Evolutionary conservation across 495 filamentous ascomycete species (phyloP).

Genomic region (Penicillium antarcticum): DNA sequence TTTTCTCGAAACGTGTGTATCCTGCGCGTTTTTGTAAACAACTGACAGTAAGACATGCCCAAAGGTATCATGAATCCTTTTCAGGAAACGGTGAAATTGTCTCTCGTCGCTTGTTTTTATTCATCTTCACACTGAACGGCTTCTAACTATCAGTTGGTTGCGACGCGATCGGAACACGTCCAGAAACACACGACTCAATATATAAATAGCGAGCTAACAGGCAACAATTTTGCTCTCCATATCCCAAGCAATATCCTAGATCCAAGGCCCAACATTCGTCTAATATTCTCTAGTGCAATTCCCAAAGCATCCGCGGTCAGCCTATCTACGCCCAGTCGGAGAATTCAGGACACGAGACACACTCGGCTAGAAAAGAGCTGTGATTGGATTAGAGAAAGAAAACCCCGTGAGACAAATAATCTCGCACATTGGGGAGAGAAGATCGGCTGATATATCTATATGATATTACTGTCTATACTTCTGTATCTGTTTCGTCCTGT

Average conservation of each 20-base stretch:
- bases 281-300: too few relatives aligned
- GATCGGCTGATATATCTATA: too few relatives aligned
- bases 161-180: background rate
- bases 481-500: background rate
- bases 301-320: background rate
- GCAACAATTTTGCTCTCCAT: background rate
- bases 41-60: too few relatives aligned
- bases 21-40: too few relatives aligned
- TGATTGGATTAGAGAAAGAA: background rate
- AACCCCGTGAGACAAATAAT: background rate
- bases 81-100: too few relatives aligned
- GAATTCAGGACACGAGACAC: slow-evolving; percentile 1
- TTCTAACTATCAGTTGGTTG: too few relatives aligned
- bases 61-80: too few relatives aligned
- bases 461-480: too few relatives aligned
- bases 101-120: too few relatives aligned
- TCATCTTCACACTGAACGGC: too few relatives aligned
- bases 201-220: background rate
- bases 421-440: background rate
- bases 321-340: background rate
- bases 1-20: too few relatives aligned
- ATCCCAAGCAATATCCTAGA: background rate
- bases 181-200: background rate
- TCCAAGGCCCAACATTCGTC: too few relatives aligned
- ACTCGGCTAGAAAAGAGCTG: background rate